Evolutionary conservation across 1,284 basidiomycete genomes (phyloP).

Genomic region (Fomitiporia mediterranea): DNA sequence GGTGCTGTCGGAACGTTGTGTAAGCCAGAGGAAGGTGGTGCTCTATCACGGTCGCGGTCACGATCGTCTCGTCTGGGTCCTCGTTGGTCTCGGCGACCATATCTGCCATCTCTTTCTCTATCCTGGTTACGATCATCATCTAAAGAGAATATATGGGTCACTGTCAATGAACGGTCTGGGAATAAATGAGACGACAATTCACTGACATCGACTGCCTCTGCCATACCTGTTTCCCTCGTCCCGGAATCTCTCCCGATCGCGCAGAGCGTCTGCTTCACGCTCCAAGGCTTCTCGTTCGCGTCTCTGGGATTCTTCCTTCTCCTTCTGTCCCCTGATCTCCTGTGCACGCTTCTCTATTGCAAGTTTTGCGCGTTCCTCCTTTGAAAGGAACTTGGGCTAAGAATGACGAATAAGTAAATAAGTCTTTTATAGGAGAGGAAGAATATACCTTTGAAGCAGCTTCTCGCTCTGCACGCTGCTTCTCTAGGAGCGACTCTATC

Average conservation of each 20-base stretch:
- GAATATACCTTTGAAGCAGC: constrained; percentile 75
- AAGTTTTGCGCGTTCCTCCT: constrained; percentile 82
- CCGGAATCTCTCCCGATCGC: constrained; percentile 39
- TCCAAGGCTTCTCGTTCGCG: constrained; percentile 68
- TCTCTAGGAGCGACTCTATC: constrained; percentile 80
- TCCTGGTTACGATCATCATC: constrained; percentile 50
- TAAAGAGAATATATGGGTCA: constrained; percentile 29
- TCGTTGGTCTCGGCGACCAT: constrained; percentile 31
- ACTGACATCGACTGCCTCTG: constrained; percentile 45
- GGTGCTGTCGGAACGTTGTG: constrained; percentile 79
- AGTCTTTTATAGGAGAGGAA: constrained; percentile 16
- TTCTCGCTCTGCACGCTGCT: constrained; percentile 84
- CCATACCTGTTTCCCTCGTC: constrained; percentile 35
- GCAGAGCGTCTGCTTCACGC: constrained; percentile 65
- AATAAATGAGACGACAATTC: constrained; percentile 22
- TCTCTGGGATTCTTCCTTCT: constrained; percentile 52
- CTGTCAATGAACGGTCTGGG: constrained; percentile 19
- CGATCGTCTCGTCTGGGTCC: constrained; percentile 31
- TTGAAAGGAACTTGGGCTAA: constrained; percentile 86
- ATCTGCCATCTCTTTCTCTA: constrained; percentile 26
- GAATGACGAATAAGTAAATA: constrained; percentile 2
- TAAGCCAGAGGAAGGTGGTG: constrained; percentile 41
- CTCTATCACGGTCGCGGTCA: constrained; percentile 20
- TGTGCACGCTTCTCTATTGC: constrained; percentile 82
- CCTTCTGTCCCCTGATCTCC: constrained; percentile 68